Conservation (phyloP, 768 basidiomycete species). For the Lactifluus echinatus region DNA sequence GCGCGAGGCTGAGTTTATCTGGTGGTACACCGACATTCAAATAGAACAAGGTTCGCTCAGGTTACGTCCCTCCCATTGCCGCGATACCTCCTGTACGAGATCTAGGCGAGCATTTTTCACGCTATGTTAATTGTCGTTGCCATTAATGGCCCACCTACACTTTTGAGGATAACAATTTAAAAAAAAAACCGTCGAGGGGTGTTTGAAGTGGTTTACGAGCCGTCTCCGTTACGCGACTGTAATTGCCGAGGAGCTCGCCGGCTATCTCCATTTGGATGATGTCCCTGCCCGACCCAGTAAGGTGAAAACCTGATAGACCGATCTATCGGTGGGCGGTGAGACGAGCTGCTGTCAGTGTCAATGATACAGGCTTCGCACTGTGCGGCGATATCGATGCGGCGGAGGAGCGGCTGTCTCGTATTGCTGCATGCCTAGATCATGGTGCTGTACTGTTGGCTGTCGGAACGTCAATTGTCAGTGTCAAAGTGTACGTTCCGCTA, state of each 20-base stretch:
- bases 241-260: neutral
- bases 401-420: conserved; percentile 1
- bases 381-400: conserved; percentile 9
- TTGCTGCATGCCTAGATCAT: neutral
- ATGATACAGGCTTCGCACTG: neutral
- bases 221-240: neutral
- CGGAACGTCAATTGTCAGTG: no score
- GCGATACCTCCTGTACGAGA: neutral
- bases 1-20: conserved; percentile 1
- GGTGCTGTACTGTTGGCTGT: no score
- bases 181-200: neutral
- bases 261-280: conserved; percentile 10
- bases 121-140: neutral
- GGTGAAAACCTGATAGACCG: conserved; percentile 8
- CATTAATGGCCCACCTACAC: neutral
- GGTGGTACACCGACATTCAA: neutral
- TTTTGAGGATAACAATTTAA: no score
- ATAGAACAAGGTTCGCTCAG: neutral
- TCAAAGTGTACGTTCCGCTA: no score
- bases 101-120: neutral
- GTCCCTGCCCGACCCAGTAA: conserved; percentile 8
- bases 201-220: neutral
- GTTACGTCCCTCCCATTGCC: neutral
- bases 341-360: neutral
- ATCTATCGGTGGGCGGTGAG: conserved; percentile 17